A percentile compares a stretch with the other conserved stretches of the same genome.
Evolutionary conservation across 768 basidiomycete genomes (phyloP).

Genomic region (Lanmaoa pseudosensibilis): DNA sequence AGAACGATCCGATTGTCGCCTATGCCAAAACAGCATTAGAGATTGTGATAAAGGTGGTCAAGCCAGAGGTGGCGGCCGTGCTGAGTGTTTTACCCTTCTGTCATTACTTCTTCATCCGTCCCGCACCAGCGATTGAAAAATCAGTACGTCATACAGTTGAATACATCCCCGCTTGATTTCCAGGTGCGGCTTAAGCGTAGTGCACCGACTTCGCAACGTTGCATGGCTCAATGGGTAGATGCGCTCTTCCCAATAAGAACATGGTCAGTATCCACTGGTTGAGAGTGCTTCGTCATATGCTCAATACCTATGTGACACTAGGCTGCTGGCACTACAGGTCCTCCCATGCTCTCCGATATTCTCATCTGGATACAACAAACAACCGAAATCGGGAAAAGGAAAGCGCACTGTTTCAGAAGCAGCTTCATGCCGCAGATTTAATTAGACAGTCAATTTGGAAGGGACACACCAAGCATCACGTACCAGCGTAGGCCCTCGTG

Average conservation of each 20-base stretch:
- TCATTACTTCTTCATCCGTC: neutral
- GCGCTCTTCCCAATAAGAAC: conserved; percentile 11
- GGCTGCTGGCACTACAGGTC: conserved; percentile 11
- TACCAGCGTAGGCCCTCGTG: too few relatives aligned
- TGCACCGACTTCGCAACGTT: conserved; percentile 3
- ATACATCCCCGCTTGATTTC: conserved; percentile 12
- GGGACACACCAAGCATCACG: too few relatives aligned
- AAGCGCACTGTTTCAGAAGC: too few relatives aligned
- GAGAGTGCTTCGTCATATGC: neutral
- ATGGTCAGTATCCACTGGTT: conserved; percentile 3
- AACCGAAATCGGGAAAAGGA: too few relatives aligned
- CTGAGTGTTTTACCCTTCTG: conserved; percentile 4
- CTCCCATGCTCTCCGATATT: conserved; percentile 13
- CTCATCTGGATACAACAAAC: conserved; percentile 1
- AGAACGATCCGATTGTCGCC: conserved; percentile 10
- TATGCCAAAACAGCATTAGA: conserved; percentile 13
- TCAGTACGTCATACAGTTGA: neutral
- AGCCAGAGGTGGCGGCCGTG: conserved; percentile 10
- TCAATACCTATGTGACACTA: neutral
- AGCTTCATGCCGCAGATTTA: too few relatives aligned
- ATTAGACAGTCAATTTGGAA: too few relatives aligned
- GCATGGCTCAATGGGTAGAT: conserved; percentile 1
- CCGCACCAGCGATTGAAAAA: neutral
- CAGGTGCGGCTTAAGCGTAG: conserved; percentile 7
- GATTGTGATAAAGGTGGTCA: conserved; percentile 3